Evolutionary conservation across 805 yeast species (phyloP), one percentile per base, ranked within the genome.

Genomic region (Candida nemodendra): DNA sequence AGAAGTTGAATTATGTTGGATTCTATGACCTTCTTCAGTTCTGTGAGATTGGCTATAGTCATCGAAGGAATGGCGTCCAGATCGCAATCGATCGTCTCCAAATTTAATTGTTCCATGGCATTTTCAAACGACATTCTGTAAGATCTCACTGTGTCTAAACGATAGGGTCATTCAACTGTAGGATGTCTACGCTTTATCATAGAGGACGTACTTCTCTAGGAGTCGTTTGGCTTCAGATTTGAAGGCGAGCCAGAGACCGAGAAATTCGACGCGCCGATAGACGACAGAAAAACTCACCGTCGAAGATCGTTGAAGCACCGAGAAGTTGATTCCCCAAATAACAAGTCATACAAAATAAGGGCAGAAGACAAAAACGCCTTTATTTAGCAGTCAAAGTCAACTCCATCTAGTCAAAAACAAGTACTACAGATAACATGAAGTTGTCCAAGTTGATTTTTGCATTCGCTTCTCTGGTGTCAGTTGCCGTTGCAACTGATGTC

Each of bases 11-110:
- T 51, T 17, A 78, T 45, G 41, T 72, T 71, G 3, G 40, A 16
- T 39, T 76, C 81, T 18, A 79, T 53, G 21, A 48, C 47, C 15
- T 51, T 47, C 34, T 73, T 73, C 36, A 68, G 45, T 9, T 37
- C 39, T 8, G 52, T 44, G 9, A 70, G 50, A 16, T 61, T 52
- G 0, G 38, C 18, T 5, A 64, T 21, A 13, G 35, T 39, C 22
- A 42, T 36, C 2, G 39, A 13, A 17, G 34, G 25, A 6, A 49
- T 38, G 9, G 34, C 37, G 4, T 30, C 41, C 18, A 47, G 32
- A 25, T 53, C 54, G 28, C 44, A 44, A 12, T 43, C 45, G 9
- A 43, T 23, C 7, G 38, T 36, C 11, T 48, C 46, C 18, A 53
- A 33, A 18, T 51, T 53, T 9, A 54, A 42, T 12, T 40, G 30